Evolutionary conservation across 2,329 filamentous ascomycete species (phyloP).

Genomic region (Achaetomium macrosporum): DNA sequence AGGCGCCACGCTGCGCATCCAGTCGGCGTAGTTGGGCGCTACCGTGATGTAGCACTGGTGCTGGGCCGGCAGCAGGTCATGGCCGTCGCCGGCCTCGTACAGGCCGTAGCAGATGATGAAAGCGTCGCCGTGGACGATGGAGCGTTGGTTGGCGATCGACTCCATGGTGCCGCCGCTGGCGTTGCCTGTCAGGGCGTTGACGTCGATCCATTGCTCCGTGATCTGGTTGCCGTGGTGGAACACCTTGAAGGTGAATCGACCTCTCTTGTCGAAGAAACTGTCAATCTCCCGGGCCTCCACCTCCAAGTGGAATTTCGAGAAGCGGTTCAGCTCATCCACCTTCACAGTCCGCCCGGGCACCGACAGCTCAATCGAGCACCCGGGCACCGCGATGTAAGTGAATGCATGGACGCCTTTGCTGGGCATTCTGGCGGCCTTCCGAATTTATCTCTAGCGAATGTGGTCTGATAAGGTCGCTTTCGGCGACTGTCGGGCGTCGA

Average conservation of each 20-base stretch:
- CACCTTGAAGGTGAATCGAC: constrained; percentile 39
- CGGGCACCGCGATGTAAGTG: constrained; percentile 36
- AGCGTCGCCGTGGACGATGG: constrained; percentile 26
- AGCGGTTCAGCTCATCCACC: constrained; percentile 31
- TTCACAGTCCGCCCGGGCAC: constrained; percentile 36
- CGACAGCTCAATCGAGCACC: constrained; percentile 38
- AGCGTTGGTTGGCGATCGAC: constrained; percentile 29
- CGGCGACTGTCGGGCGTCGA: too few species aligned
- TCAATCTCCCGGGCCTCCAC: constrained; percentile 39
- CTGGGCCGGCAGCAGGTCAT: constrained; percentile 31
- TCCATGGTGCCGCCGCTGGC: constrained; percentile 37
- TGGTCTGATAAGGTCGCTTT: too few species aligned
- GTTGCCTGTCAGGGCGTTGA: constrained; percentile 41
- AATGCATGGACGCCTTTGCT: constrained; percentile 37
- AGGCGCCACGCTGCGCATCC: constrained; percentile 40
- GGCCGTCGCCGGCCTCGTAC: constrained; percentile 42
- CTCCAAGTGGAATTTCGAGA: constrained; percentile 37
- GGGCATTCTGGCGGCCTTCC: constrained; percentile 32
- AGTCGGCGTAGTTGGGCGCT: constrained; percentile 36
- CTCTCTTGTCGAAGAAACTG: constrained; percentile 37
- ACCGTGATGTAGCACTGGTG: constrained; percentile 44
- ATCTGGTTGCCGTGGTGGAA: constrained; percentile 35
- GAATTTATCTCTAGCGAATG: too few species aligned
- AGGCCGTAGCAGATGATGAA: constrained; percentile 40
- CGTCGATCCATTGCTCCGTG: constrained; percentile 38